Evolutionary conservation across 2,329 filamentous ascomycete species (phyloP).

Genomic region (Bisporella sp.): DNA sequence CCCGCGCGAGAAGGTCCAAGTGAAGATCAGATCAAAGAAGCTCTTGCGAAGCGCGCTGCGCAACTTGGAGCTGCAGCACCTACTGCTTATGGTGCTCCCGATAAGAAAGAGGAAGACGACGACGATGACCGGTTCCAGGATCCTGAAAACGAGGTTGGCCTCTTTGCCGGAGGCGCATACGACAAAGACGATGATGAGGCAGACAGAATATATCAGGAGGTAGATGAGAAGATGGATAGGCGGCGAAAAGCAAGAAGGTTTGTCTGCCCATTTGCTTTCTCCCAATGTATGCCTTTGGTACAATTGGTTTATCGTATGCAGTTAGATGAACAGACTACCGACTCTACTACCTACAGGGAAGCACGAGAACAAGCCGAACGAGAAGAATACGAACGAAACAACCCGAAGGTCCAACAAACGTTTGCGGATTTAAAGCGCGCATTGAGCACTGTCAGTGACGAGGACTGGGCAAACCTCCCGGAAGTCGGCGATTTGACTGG

Average conservation of each 20-base stretch:
- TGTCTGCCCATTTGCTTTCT: constrained; percentile 37
- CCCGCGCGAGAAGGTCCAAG: constrained; percentile 92
- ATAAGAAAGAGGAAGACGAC: constrained; percentile 55
- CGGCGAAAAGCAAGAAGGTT: constrained; percentile 81
- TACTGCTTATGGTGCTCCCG: constrained; percentile 59
- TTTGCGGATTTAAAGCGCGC: constrained; percentile 94
- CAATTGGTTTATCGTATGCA: constrained; percentile 41
- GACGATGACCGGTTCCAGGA: constrained; percentile 84
- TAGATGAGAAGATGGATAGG: constrained; percentile 96
- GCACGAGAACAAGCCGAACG: constrained; percentile 83
- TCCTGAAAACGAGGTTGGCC: constrained; percentile 91
- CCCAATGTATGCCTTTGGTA: constrained; percentile 9
- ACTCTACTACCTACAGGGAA: constrained; percentile 73
- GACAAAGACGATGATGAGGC: constrained; percentile 98
- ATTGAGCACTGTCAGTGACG: constrained; percentile 79
- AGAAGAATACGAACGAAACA: constrained; percentile 94
- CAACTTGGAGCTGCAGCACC: constrained; percentile 67
- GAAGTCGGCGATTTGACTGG: constrained; percentile 96
- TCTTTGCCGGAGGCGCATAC: constrained; percentile 93
- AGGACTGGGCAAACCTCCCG: constrained; percentile 92
- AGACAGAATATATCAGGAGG: constrained; percentile 88
- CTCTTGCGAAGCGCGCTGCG: constrained; percentile 86
- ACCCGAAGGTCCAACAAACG: constrained; percentile 96
- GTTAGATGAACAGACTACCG: constrained; percentile 71
- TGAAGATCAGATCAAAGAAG: constrained; percentile 97